These are phyloP conservation scores for Ascochyta fabae DNA, from an alignment of 2,329 filamentous ascomycete genomes.

Conservation along the genomic window DNA sequence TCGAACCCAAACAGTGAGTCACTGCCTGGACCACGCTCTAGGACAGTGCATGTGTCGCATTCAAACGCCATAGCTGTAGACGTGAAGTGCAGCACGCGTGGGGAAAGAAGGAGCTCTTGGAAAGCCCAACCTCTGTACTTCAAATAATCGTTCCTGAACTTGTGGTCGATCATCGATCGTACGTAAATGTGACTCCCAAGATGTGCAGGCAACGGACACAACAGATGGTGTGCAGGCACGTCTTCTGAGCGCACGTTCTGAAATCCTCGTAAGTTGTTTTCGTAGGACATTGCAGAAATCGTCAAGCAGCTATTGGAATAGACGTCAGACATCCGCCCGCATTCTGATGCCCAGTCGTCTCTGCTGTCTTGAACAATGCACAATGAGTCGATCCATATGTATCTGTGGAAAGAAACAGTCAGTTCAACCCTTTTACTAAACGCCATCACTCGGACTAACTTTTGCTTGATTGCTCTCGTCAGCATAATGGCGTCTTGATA, in stretches of 20 bases:
- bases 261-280: conserved; percentile 10
- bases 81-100: conserved; percentile 26
- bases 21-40: conserved; percentile 8
- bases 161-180: conserved; percentile 10
- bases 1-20: conserved; percentile 6
- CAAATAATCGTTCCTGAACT: conserved; percentile 3
- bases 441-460: neutral
- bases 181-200: neutral
- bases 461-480: conserved; percentile 4
- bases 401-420: neutral
- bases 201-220: neutral
- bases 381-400: conserved; percentile 18
- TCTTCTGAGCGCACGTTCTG: neutral
- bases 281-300: conserved; percentile 13
- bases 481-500: conserved; percentile 11
- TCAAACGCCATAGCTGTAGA: conserved; percentile 23
- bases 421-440: neutral
- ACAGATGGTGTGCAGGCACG: neutral
- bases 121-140: conserved; percentile 24
- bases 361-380: conserved; percentile 16
- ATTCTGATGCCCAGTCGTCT: conserved; percentile 9
- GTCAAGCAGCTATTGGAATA: conserved; percentile 12
- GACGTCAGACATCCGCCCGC: conserved; percentile 8
- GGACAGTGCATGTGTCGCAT: conserved; percentile 15
- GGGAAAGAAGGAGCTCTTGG: conserved; percentile 29